Evolutionary conservation across 2,329 filamentous ascomycete species (phyloP).

Genomic region (Xylaria digitata): DNA sequence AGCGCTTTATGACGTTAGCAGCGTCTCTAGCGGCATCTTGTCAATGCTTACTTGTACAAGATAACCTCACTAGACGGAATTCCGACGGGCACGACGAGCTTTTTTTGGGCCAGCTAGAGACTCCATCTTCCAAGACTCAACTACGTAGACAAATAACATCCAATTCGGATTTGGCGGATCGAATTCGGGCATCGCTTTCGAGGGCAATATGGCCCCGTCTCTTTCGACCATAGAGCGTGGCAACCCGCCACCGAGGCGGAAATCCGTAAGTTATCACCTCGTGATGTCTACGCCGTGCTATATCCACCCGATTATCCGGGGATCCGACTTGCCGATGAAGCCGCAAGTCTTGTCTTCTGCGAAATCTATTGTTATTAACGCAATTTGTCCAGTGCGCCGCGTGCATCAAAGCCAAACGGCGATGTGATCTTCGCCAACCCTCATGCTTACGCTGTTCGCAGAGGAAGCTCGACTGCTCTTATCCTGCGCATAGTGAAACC

Average conservation of each 20-base stretch:
- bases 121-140: neutral
- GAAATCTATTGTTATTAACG: constrained; percentile 1
- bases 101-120: neutral
- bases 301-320: neutral
- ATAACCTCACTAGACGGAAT: constrained; percentile 9
- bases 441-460: constrained; percentile 40
- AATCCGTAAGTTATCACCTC: constrained; percentile 34
- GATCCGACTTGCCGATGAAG: neutral
- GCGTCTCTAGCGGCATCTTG: neutral
- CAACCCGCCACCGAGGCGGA: constrained; percentile 40
- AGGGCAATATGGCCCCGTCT: constrained; percentile 23
- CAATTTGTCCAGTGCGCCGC: constrained; percentile 33
- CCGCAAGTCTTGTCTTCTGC: neutral
- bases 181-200: neutral
- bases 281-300: neutral
- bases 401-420: constrained; percentile 41
- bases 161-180: neutral
- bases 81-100: constrained; percentile 7
- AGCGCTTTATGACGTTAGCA: neutral
- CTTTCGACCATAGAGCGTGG: constrained; percentile 38
- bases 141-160: neutral
- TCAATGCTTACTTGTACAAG: constrained; percentile 6
- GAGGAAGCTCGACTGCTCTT: constrained; percentile 36
- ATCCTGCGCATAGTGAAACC: constrained; percentile 14
- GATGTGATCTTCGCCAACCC: constrained; percentile 40